phyloP scores from a whole-genome alignment of 352 stramenopile species.

The Globisporangium canariense region DNA sequence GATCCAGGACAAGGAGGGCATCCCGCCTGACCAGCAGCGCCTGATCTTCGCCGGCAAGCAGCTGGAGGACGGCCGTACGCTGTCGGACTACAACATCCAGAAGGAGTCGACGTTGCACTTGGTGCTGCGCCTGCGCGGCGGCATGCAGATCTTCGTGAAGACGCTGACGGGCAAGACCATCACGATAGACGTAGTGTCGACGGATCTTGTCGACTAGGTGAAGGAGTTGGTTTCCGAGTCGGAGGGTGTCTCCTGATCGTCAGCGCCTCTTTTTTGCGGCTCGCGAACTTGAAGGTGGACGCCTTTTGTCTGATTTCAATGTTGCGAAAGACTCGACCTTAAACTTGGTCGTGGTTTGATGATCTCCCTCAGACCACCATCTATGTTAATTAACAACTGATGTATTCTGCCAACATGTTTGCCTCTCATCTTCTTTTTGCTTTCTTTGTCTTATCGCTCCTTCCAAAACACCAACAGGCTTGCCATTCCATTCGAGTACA shows the following conservation, averaged over 20 bases:
- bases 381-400: not conserved
- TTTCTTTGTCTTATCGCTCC: no score
- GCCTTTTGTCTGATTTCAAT: not conserved
- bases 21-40: slow-evolving; percentile 14
- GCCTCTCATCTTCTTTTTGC: no score
- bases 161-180: not conserved
- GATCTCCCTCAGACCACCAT: not conserved
- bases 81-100: slow-evolving; percentile 90
- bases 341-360: not conserved
- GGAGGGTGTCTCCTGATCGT: not conserved
- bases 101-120: slow-evolving; percentile 94
- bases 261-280: not conserved
- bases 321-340: not conserved
- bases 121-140: slow-evolving; percentile 69
- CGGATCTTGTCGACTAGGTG: not conserved
- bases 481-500: no score
- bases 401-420: not conserved
- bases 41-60: slow-evolving; percentile 17
- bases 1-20: slow-evolving; percentile 85
- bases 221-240: not conserved
- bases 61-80: slow-evolving; percentile 16
- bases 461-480: not conserved
- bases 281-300: not conserved
- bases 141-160: slow-evolving; percentile 10
- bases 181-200: not conserved